phyloP scores from a whole-genome alignment of 805 yeast species.

The Kluyveromyces dobzhanskii region DNA sequence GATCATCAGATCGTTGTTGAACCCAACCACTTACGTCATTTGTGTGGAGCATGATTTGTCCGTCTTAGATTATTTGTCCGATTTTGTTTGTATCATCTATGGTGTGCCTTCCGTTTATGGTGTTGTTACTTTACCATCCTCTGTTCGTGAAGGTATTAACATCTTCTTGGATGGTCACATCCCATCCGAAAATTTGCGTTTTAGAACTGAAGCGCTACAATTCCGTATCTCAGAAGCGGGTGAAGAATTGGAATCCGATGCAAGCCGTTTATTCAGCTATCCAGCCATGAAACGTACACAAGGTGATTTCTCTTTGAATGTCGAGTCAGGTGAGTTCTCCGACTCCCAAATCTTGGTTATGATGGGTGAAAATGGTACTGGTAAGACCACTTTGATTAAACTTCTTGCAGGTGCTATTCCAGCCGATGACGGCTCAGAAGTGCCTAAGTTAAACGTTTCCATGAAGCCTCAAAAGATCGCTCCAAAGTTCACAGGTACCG shows the following conservation, averaged over 20 bases:
- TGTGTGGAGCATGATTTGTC: slow-evolving; percentile 99
- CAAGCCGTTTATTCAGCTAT: slow-evolving; percentile 67
- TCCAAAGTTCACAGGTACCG: slow-evolving; percentile 98
- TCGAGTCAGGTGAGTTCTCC: slow-evolving; percentile 84
- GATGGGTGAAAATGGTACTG: slow-evolving; percentile 99
- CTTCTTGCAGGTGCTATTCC: slow-evolving; percentile 86
- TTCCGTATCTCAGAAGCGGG: slow-evolving; percentile 88
- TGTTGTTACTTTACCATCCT: slow-evolving; percentile 92
- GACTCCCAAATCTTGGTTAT: slow-evolving; percentile 95
- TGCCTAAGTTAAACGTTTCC: slow-evolving; percentile 84
- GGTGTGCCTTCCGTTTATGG: slow-evolving; percentile 99
- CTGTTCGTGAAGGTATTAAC: slow-evolving; percentile 98
- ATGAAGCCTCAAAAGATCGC: slow-evolving; percentile 99
- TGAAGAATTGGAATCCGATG: slow-evolving; percentile 68
- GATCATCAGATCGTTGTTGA: slow-evolving; percentile 79
- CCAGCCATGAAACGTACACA: slow-evolving; percentile 84
- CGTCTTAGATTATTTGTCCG: slow-evolving; percentile 93
- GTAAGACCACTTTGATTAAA: slow-evolving; percentile 96
- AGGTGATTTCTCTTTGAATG: slow-evolving; percentile 85
- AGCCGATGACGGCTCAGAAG: slow-evolving; percentile 77
- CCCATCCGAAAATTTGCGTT: slow-evolving; percentile 93
- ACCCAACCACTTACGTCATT: slow-evolving; percentile 74
- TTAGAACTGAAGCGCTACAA: slow-evolving; percentile 92
- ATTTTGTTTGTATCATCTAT: slow-evolving; percentile 90
- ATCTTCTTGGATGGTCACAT: slow-evolving; percentile 97